These are phyloP conservation scores for Cryptosporidium sp. DNA, from an alignment of 169 alveolate genomes.

Conservation along the genomic window DNA sequence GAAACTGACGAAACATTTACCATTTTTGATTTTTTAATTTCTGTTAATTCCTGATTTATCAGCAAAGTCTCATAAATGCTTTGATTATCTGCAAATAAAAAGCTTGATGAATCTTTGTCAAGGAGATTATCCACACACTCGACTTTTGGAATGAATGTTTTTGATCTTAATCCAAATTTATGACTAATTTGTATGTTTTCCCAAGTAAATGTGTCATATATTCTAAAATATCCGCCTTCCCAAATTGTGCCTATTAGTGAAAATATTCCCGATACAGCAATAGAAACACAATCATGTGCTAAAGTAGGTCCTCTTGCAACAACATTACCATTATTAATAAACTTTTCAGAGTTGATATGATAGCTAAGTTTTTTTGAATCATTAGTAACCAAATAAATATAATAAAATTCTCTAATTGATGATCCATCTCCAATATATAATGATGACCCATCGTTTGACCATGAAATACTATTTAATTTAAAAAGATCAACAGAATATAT, in stretches of 20 bases:
- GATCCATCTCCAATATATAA: conserved; percentile 69
- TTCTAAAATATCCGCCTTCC: conserved; percentile 69
- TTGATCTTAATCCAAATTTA: conserved; percentile 35
- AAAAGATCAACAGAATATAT: conserved; percentile 38
- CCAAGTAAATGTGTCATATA: conserved; percentile 52
- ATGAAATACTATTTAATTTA: conserved; percentile 7
- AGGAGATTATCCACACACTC: conserved; percentile 32
- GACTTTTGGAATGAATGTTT: conserved; percentile 43
- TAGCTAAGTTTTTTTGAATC: conserved; percentile 42
- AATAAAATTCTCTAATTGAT: conserved; percentile 48
- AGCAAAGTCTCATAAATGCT: conserved; percentile 39
- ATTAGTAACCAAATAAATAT: not conserved
- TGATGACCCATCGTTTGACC: conserved; percentile 60
- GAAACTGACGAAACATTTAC: not conserved
- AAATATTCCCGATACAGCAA: conserved; percentile 28
- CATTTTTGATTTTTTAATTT: conserved; percentile 2
- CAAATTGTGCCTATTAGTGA: conserved; percentile 62
- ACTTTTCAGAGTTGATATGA: conserved; percentile 6
- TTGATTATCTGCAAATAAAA: conserved; percentile 44
- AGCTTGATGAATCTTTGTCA: conserved; percentile 20
- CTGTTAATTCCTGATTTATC: conserved; percentile 13
- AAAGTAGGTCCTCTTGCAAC: conserved; percentile 66
- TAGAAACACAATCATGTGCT: conserved; percentile 65
- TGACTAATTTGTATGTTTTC: conserved; percentile 28
- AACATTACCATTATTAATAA: conserved; percentile 44